Percentiles rank a stretch among this genome's conserved stretches.
Conservation (phyloP, 2,329 filamentous ascomycete genomes). For the Endocalyx cinctus region DNA sequence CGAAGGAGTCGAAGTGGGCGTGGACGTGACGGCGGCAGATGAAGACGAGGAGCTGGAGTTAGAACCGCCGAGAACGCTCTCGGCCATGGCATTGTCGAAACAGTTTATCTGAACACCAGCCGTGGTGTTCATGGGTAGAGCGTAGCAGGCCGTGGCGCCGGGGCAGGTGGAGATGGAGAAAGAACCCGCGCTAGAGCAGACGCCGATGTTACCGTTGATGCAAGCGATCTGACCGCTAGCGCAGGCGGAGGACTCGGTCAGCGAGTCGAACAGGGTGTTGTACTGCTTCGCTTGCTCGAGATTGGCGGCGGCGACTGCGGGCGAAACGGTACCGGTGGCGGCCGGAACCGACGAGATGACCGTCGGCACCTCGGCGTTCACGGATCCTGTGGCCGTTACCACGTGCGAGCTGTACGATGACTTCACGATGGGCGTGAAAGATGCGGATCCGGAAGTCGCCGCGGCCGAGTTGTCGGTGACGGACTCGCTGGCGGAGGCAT, state of each 20-base stretch:
- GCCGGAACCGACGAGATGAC: constrained; percentile 28
- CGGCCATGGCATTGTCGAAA: constrained; percentile 34
- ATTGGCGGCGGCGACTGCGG: constrained; percentile 39
- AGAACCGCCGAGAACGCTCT: constrained; percentile 34
- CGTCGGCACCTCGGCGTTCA: constrained; percentile 38
- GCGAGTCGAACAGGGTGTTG: constrained; percentile 42
- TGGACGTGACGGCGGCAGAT: constrained; percentile 4
- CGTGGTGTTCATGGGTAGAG: constrained; percentile 47
- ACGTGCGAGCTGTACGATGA: constrained; percentile 16
- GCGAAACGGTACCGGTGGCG: constrained; percentile 35
- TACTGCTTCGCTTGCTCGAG: constrained; percentile 39
- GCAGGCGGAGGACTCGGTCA: constrained; percentile 45
- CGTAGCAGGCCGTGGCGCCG: constrained; percentile 42
- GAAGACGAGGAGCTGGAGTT: constrained; percentile 8
- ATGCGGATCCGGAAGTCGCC: constrained; percentile 2
- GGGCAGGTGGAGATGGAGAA: constrained; percentile 38
- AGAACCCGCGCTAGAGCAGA: constrained; percentile 35
- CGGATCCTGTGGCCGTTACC: constrained; percentile 31
- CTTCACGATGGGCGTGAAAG: constrained; percentile 11
- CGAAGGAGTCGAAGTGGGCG: constrained; percentile 6
- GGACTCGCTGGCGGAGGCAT: no score
- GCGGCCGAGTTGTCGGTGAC: background rate
- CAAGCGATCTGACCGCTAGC: constrained; percentile 45
- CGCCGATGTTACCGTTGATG: constrained; percentile 43
- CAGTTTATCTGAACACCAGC: constrained; percentile 47